Evolutionary conservation across 2,329 filamentous ascomycete species (phyloP), one percentile per base, ranked within the genome.

Genomic region (Corniculantispora saksenae): DNA sequence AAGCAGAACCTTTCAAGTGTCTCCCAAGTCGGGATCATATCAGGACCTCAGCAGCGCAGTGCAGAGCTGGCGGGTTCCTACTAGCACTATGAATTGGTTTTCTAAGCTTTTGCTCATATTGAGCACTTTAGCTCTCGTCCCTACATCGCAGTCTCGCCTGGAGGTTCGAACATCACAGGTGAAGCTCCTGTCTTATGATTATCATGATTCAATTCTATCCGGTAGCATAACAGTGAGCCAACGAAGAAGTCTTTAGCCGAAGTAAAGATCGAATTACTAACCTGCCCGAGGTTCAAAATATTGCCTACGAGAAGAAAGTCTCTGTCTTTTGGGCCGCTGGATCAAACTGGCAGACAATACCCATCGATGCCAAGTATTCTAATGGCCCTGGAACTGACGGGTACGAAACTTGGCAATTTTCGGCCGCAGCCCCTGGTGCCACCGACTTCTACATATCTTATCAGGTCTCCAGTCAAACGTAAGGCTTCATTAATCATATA

Each of bases 371-470:
- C 19, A 23, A 61, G 38, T 61, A 61, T 21, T 32, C 58, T 3
- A 61, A 25, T n/a, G 58, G 58, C 17, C 58, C 58, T 3, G 58
- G 40, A 9, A 15, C 40, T 6, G 23, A 7, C 40, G 58, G 58
- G 3, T 61, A 32, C 19, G 58, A 61, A 35, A 61, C 58, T 38
- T 61, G 58, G 58, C 25, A 23, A 12, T 61, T 61, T 38, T 51
- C 58, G 3, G 58, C 40, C 13, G 29, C 23, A 19, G 58, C 43
- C 23, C 43, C 25, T 21, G 25, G 40, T 9, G 58, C 58, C 29
- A 32, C 58, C 5, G 23, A 61, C 3, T 61, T 61, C 38, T 61
- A 61, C 58, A 61, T 61, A 9, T 48, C 43, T 23, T 61, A 61
- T 45, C 27, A 53, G 53, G 58, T 61, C 10, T 29, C 15, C 15